Conservation (phyloP, 2,329 filamentous ascomycete species). For the Pleomassaria siparia region DNA sequence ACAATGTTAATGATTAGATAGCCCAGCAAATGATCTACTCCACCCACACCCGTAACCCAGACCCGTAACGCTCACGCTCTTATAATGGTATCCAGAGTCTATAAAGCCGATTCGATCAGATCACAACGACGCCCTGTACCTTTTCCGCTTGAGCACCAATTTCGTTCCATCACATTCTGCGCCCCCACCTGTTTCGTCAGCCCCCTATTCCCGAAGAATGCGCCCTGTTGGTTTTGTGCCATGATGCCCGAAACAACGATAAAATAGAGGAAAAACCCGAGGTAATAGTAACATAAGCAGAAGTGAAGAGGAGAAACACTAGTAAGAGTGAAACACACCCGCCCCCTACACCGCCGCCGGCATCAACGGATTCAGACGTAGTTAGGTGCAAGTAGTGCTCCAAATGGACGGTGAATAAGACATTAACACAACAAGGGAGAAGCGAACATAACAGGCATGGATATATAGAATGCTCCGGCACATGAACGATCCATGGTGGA, state of each 20-base stretch:
- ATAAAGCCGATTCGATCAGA: not conserved
- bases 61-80: not conserved
- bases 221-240: not conserved
- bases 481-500: not conserved
- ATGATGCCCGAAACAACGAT: not conserved
- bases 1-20: not conserved
- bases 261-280: not conserved
- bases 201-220: not conserved
- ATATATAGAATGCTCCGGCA: conserved; percentile 21
- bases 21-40: not conserved
- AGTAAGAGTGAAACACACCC: conserved; percentile 1
- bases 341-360: not conserved
- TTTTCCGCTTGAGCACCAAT: not conserved
- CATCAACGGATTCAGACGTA: conserved; percentile 4
- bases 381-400: not conserved
- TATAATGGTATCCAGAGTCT: conserved; percentile 1
- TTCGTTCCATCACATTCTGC: not conserved
- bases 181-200: not conserved
- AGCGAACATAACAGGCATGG: conserved; percentile 9
- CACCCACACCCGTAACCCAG: not conserved
- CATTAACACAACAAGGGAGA: conserved; percentile 9
- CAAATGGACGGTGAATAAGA: not conserved
- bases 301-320: not conserved
- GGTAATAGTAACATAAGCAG: not conserved
- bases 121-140: not conserved